Evolutionary conservation across 2,329 filamentous ascomycete species (phyloP), one percentile per base, ranked within the genome.

Genomic region (Blastomyces percursus): DNA sequence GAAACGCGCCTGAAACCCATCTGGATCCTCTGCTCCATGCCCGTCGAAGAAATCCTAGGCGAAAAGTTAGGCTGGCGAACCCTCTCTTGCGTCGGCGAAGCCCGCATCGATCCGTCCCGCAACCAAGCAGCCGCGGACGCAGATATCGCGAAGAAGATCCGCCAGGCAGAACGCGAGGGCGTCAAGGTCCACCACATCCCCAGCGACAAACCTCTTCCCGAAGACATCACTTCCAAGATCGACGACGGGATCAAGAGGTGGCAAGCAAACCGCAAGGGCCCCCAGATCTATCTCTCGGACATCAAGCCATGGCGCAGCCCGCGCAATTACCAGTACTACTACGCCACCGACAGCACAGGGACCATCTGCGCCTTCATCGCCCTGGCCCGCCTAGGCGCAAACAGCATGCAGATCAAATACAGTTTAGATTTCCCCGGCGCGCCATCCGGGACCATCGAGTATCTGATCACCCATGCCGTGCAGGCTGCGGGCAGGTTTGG

Each of bases 341-440:
- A 90, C 69, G 88, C 90, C 11, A 82, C 87, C 67, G 89, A 89
- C 67, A 81, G 84, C 70, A 83, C 89, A 19, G 89, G 89, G 66
- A 84, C 82, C 64, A 84, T 96, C 62, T 82, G 82, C 51, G 87
- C 88, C 42, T 83, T 96, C 63, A 87, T 93, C n/a, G 86, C 93
- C 9, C 80, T 96, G 69, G 89, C 89, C 61, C 89, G 91, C 74
- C 84, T 96, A 35, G 84, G 88, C 3, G 90, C 91, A 1, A 85
- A 95, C 72, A 92, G 92, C 61, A 95, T 91, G 85, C 92, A 96
- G 78, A 87, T 96, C 72, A 96, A 96, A 79, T 96, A 94, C 80
- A 89, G 89, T n/a, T 85, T 96, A 61, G 91, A 96, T 75, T 96
- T 96, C 81, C 92, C 91, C 0, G 85, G 84, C 32, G 84, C 91